Evolutionary conservation across 176 grass and related monocot species (phyloP), one percentile per base, ranked within the genome.

Genomic region (Thinopyrum elongatum): DNA sequence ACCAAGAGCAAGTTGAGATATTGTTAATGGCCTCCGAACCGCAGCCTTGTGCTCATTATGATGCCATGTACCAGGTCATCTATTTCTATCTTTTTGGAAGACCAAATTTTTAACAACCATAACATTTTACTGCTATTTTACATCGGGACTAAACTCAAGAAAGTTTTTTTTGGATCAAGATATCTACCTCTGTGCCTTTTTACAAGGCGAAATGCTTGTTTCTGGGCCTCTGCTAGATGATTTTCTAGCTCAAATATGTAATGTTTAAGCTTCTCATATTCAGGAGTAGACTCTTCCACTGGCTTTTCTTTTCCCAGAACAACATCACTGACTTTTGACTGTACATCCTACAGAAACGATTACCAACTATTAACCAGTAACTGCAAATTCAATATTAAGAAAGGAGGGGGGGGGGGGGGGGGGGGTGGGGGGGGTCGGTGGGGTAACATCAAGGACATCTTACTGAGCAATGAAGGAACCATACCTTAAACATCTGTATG

Each of bases 301-400:
- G 94, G 97, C 78, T 99, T 99, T 91, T 99, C 94, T 88, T 99
- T 99, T 31, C 97, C 97, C 73, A 99, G 80, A 86, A 99, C 94
- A 73, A 99, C 94, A 87, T 99, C 94, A 75, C 90, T 97, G 60
- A 99, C 97, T 85, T 93, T 99, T 84, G 97, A 88, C 36, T 94
- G 94, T 66, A 94, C 94, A 84, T 97, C 97, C 90, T 98, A 84
- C 34, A 58, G 89, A 85, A 85, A 76, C 2, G 5, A 31, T 60
- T 8, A 80, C 22, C 0, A 0, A 17, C 30, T 42, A 70, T 64
- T 70, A 77, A 80, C 8, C 1, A 61, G 77, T 0, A 26, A 90
- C 4, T 70, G 13, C 13, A 69, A 23, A 70, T 23, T 64, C n/a
- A 91, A 53, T 29, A 82, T n/a, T 68, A 10, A 80, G 8, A 46